Percentiles rank a stretch among this genome's conserved stretches.
Conservation (phyloP, 192 early-diverging fungal genomes). For the Coemansia reversa region DNA sequence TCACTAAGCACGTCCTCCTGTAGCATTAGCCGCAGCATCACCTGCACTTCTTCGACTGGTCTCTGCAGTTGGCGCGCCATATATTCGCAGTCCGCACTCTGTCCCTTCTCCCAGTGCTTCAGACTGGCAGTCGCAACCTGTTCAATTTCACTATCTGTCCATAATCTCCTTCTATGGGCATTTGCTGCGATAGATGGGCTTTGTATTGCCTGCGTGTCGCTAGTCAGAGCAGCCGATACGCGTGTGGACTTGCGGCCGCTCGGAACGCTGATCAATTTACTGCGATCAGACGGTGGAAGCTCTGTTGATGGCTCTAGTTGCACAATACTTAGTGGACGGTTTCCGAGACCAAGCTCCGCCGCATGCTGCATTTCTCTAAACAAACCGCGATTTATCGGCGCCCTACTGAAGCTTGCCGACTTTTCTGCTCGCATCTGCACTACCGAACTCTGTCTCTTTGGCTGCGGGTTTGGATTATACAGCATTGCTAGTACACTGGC, state of each 20-base stretch:
- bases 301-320: background rate
- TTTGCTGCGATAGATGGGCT: background rate
- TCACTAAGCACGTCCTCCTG: conserved; percentile 31
- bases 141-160: conserved; percentile 17
- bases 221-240: conserved; percentile 1
- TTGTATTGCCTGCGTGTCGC: background rate
- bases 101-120: conserved; percentile 28
- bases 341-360: background rate
- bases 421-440: background rate
- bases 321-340: conserved; percentile 4
- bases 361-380: background rate
- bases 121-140: conserved; percentile 20
- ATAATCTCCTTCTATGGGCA: conserved; percentile 6
- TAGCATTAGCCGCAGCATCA: conserved; percentile 43
- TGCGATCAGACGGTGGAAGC: conserved; percentile 2
- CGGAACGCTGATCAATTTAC: conserved; percentile 3
- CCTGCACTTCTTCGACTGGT: conserved; percentile 15
- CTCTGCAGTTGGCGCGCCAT: conserved; percentile 18
- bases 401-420: background rate
- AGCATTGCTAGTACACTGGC: conserved; percentile 13
- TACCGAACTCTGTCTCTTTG: background rate
- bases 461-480: conserved; percentile 25
- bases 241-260: conserved; percentile 12
- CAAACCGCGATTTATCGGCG: background rate
- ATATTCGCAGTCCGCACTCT: conserved; percentile 12